Percentiles rank a stretch among this genome's conserved stretches.
Conservation (phyloP, 257 asterid species). For the Penstemon davidsonii region DNA sequence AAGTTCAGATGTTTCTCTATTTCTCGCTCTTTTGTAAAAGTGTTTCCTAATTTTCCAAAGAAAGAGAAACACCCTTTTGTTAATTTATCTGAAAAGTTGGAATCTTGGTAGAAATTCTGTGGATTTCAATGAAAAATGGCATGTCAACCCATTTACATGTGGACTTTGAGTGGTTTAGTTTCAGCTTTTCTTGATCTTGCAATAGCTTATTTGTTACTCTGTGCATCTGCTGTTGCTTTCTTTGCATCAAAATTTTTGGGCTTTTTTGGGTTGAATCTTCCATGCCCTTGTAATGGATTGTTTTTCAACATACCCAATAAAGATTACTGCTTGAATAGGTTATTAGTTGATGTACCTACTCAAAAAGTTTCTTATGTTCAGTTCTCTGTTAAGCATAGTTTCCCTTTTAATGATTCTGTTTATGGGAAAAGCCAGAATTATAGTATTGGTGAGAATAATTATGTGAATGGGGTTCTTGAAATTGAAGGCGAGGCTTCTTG, state of each 20-base stretch:
- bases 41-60: slow-evolving; percentile 2
- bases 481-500: slow-evolving; percentile 64
- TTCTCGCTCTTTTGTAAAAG: neutral
- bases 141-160: slow-evolving; percentile 53
- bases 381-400: slow-evolving; percentile 49
- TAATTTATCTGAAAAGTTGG: slow-evolving; percentile 20
- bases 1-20: slow-evolving; percentile 4
- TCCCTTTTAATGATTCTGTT: slow-evolving; percentile 53
- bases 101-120: slow-evolving; percentile 31
- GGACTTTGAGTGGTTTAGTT: slow-evolving; percentile 74
- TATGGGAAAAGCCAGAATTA: slow-evolving; percentile 28
- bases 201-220: slow-evolving; percentile 65
- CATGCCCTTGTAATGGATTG: slow-evolving; percentile 74
- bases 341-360: slow-evolving; percentile 63
- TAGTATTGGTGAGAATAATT: slow-evolving; percentile 23
- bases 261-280: slow-evolving; percentile 63
- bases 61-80: slow-evolving; percentile 30
- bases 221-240: slow-evolving; percentile 69
- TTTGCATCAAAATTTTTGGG: slow-evolving; percentile 64
- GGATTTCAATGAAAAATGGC: slow-evolving; percentile 50
- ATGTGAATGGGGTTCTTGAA: slow-evolving; percentile 46
- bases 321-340: slow-evolving; percentile 49
- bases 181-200: slow-evolving; percentile 87
- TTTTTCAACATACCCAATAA: slow-evolving; percentile 37
- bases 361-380: slow-evolving; percentile 62